Evolutionary conservation across 129 eudicot genomes (phyloP), one percentile per base, ranked within the genome.

Genomic region (Sambucus nigra): DNA sequence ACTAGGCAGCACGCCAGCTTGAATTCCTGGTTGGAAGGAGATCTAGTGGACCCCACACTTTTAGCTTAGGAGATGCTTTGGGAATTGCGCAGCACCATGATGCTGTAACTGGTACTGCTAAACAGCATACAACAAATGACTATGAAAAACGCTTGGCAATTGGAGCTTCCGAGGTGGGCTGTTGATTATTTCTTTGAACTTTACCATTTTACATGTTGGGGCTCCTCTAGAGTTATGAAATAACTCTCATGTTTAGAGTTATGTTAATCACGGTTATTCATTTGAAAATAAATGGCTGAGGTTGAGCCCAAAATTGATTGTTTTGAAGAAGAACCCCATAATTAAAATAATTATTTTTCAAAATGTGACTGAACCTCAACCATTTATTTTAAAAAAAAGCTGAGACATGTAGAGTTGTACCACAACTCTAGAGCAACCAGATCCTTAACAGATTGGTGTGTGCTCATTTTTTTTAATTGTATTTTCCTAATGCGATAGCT

Each of bases 81-180:
- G 97, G 88, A 55, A 73, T 84, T 21, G 83, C 95, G 40, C 97
- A 89, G 61, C 97, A 89, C 59, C 97, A 89, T 62, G 97, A 89
- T 59, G 97, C 95, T 9, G 73, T 81, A 20, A 81, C 75, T 41
- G 97, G 97, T 42, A 89, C 95, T 49, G 86, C 97, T 56, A 73
- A 73, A 75, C 95, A 84, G 59, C 95, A 84, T 63, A 79, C 88
- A n/a, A 89, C 97, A 59, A 21, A 84, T 47, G 95, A 89, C 79
- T 84, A 89, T 59, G 75, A 69, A 40, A 89, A 89, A 71, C 95
- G 88, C 53, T 70, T 89, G 70, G 86, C 93, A 59, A 74, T 79
- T 68, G 97, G 97, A 57, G 86, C 97, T 50, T 55, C 53, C 3
- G 79, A 89, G 95, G 97, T 89, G 57, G 29, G 59, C 15, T 42